Base-by-base conservation (phyloP, 2,329 filamentous ascomycete genomes). In the Graphiopsis chlorocephala region DNA sequence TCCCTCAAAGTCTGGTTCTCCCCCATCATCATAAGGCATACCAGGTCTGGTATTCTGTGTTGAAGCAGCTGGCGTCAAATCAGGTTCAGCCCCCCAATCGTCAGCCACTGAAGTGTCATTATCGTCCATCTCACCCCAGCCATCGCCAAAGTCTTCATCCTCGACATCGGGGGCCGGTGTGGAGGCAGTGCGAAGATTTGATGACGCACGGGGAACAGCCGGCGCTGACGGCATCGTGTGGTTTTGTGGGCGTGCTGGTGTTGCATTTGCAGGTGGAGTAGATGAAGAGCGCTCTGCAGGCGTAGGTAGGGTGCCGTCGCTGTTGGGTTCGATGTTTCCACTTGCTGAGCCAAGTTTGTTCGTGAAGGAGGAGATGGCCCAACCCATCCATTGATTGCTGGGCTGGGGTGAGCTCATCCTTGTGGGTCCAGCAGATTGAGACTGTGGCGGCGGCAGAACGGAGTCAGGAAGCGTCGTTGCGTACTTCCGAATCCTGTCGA, bases 341-440 rank as follows among this genome's bases (percentile, higher is more conserved):
- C 90, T 90, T 0, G 92, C 93, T 0, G 90, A 80, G 1, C 92
- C 89, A 14, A 98, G 77, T 73, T 97, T 97, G 78, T 98, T 98
- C 1, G 95, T 98, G 75, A 99, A 99, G 1, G 93, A 97, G 0
- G 95, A 98, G 63, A 99, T 97, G 1, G 95, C 95, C 95, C 95
- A 99, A 14, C 95, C 95, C 1, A 95, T 88, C 95, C 95, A 98
- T 2, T 88, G 88, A 25, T 84, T 76, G 15, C 73, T 66, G 3
- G 73, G 73, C 66, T 92, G 90, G 1, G 92, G 89, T 1, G 91
- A 95, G 67, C 89, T 88, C 83, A 96, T 95, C 35, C 92, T 86
- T 0, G 85, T 84, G 47, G 79, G 76, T 15, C 74, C 76, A 31
- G 78, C 75, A 4, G 81, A 80, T 3, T 84, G 79, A 26, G 81